Percentiles rank a stretch among this genome's conserved stretches.
phyloP scores from a whole-genome alignment of 208 protist genomes.

The Zelonia costaricensis region DNA sequence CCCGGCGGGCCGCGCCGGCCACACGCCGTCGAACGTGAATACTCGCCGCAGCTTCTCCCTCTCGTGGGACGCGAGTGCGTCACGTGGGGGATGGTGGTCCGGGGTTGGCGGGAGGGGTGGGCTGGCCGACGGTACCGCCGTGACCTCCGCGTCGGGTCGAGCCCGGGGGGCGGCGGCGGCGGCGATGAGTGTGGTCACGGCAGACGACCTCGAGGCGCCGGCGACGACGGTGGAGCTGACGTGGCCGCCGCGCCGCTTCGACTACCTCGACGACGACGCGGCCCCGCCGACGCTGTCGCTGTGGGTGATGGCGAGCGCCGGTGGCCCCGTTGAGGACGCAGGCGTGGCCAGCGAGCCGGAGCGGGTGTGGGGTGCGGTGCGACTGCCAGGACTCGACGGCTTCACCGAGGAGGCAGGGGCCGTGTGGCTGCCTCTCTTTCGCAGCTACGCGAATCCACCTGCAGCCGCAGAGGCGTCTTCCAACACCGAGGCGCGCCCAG shows the following conservation, averaged over 20 bases:
- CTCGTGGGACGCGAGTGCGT: too few species aligned
- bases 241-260: conserved; percentile 25
- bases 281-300: conserved; percentile 8
- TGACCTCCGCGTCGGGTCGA: not conserved
- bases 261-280: conserved; percentile 9
- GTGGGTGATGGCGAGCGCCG: conserved; percentile 11
- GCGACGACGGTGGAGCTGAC: conserved; percentile 10
- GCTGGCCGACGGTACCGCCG: not conserved
- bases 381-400: conserved; percentile 12
- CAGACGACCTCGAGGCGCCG: not conserved
- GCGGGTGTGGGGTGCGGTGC: conserved; percentile 16
- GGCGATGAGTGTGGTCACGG: not conserved
- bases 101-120: too few species aligned
- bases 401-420: conserved; percentile 11
- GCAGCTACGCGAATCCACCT: conserved; percentile 3
- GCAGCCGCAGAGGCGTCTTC: not conserved
- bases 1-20: too few species aligned
- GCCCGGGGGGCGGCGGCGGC: not conserved
- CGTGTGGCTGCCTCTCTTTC: conserved; percentile 34
- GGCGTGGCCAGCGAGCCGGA: not conserved
- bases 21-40: too few species aligned
- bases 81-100: too few species aligned
- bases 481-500: not conserved
- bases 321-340: not conserved
- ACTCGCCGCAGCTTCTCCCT: too few species aligned